Base-by-base conservation (phyloP, 2,329 filamentous ascomycete genomes). In the Fusarium coicis region DNA sequence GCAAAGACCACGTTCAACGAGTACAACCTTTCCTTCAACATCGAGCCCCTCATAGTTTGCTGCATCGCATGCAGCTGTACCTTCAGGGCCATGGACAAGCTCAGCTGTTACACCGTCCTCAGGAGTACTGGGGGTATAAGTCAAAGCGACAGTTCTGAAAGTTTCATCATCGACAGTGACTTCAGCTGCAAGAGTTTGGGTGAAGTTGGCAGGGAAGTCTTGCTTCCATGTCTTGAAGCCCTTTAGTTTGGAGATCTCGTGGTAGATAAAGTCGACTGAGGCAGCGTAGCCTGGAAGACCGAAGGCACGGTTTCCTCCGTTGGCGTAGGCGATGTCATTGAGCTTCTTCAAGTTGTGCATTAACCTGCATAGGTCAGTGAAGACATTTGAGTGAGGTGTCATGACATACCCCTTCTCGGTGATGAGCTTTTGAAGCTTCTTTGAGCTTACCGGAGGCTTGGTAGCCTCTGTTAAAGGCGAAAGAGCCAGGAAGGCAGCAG, bases 211-310 rank as follows among this genome's bases (percentile, higher is more conserved):
- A 2, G 78, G 74, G 9, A 80, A 79, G 16, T 80, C 78, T 50
- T 80, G 75, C 42, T 79, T 80, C 78, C 78, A 79, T 4, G 70
- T 63, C 18, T 67, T 76, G 58, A 78, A 77, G 10, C 77, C 77
- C 21, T 76, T 65, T n/a, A 79, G 70, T 12, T 74, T 77, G 5
- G 74, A 79, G 16, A 79, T 59, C n/a, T 79, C 75, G 28, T 64
- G 62, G 54, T 75, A 79, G 40, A 80, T 78, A 39, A 64, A 80
- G 43, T 83, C 81, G 0, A 77, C 74, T 2, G 81, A 83, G 37
- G 80, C 86, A 14, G 55, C 71, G n/a, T 80, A 80, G 23, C 79
- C 79, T 2, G 79, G 78, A 21, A 78, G 69, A 11, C 79, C 79
- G 8, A 80, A 80, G 5, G 79, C 79, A 10, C 79, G 75, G 47